A percentile compares a stretch with the other conserved stretches of the same genome.
Evolutionary conservation across 2,329 filamentous ascomycete genomes (phyloP).

Genomic region (Fusarium torulosum): DNA sequence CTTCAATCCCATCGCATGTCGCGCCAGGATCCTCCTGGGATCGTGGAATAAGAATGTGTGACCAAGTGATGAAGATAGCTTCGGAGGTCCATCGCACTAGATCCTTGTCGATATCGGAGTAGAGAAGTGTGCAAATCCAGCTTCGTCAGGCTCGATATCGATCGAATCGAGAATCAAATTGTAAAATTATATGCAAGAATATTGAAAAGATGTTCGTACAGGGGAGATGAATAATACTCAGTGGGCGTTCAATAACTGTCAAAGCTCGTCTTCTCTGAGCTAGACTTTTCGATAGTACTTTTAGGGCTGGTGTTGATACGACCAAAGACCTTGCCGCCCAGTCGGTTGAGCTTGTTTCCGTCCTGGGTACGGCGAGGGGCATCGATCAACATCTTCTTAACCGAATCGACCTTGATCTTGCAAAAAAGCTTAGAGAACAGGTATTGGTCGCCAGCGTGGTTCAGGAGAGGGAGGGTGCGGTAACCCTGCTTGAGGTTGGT

Average conservation of each 20-base stretch:
- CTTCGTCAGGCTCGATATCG: slow-evolving; percentile 31
- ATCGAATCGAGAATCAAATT: slow-evolving; percentile 38
- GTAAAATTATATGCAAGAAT: slow-evolving; percentile 46
- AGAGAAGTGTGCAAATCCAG: slow-evolving; percentile 19
- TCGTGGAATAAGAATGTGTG: slow-evolving; percentile 35
- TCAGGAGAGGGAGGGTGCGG: slow-evolving; percentile 89
- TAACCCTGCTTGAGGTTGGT: slow-evolving; percentile 91
- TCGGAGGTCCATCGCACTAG: slow-evolving; percentile 12
- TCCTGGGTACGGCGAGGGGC: slow-evolving; percentile 56
- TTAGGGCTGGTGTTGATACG: slow-evolving; percentile 65
- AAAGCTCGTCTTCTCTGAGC: slow-evolving; percentile 62
- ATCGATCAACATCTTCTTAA: slow-evolving; percentile 69
- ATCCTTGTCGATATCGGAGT: slow-evolving; percentile 34
- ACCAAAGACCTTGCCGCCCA: slow-evolving; percentile 70
- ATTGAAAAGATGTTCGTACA: slow-evolving; percentile 39
- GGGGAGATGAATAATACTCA: slow-evolving; percentile 31
- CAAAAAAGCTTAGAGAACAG: slow-evolving; percentile 96
- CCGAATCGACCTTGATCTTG: slow-evolving; percentile 76
- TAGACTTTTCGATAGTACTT: slow-evolving; percentile 65
- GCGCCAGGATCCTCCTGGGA: slow-evolving; percentile 42
- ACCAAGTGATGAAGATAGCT: slow-evolving; percentile 17
- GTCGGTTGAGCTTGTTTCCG: slow-evolving; percentile 67
- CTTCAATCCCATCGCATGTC: slow-evolving; percentile 34
- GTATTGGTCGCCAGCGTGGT: slow-evolving; percentile 90
- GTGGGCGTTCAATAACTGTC: slow-evolving; percentile 53